Base-by-base conservation (phyloP, 768 basidiomycete species). In the Mycena filopes region DNA sequence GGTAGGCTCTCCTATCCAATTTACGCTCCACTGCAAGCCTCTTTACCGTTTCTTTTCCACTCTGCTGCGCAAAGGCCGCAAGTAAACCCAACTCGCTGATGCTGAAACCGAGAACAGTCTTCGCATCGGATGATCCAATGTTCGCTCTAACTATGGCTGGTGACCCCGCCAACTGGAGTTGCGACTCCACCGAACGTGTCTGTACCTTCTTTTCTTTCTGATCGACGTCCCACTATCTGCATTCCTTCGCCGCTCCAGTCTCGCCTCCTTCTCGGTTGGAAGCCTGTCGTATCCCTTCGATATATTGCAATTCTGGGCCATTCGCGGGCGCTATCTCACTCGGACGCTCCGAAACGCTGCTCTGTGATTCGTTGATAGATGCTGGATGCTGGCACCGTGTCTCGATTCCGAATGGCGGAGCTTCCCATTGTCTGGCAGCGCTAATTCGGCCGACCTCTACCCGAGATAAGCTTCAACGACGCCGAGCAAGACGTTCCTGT, bases 361-460 rank as follows among this genome's bases (percentile, higher is more conserved):
- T 23, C 45, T 43, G 58, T 26, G 61, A 23, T 36, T 45, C 42
- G 49, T 58, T 57, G 53, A 58, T 64, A 58, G 55, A 53, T 58
- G 63, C 45, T 64, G 63, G 55, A 53, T 58, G 63, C 45, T 64
- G 63, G 55, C 55, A 53, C 55, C 23, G 16, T 42, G 55, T 57
- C 49, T 49, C 47, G 43, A 42, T 53, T 41, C 41, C 63, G 50
- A 31, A n/a, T 50, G 12, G 45, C 36, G 26, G 29, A 21, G 28
- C 40, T 50, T 59, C 47, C 9, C 21, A 53, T 21, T 40, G 43
- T 15, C 20, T 56, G 55, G 63, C 63, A 58, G 36, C 31, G 25
- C 25, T 64, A 64, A 64, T 64, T 64, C 55, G n/a, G 63, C 63
- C 63, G 63, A 46, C 56, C 63, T 64, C 43, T 46, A 28, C n/a